These are phyloP conservation scores for Thielaviopsis ethacetica DNA, from an alignment of 2,329 filamentous ascomycete genomes.

Conservation along the genomic window DNA sequence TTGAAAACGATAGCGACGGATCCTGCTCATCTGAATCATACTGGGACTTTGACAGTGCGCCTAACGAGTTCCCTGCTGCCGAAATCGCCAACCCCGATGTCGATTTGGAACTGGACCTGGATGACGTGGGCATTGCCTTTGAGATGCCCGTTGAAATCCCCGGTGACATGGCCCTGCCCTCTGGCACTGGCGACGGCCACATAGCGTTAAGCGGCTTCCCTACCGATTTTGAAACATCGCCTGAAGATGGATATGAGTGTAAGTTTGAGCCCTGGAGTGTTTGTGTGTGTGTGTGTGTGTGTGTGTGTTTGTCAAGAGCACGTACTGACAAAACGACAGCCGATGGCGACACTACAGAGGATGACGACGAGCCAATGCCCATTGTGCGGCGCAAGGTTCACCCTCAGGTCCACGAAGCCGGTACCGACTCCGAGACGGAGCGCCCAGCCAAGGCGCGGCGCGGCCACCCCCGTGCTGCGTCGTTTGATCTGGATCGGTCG, in stretches of 20 bases:
- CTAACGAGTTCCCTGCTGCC: conserved; percentile 22
- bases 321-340: conserved; percentile 20
- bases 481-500: conserved; percentile 36
- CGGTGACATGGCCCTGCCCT: conserved; percentile 15
- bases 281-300: too few species aligned
- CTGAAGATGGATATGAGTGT: conserved; percentile 38
- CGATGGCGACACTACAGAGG: conserved; percentile 44
- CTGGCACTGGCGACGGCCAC: conserved; percentile 15
- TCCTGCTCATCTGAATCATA: conserved; percentile 41
- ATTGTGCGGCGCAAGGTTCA: conserved; percentile 31
- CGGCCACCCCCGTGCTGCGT: conserved; percentile 37
- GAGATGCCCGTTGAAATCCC: conserved; percentile 27
- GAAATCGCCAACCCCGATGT: conserved; percentile 25
- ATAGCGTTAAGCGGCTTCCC: conserved; percentile 11
- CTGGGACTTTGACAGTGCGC: conserved; percentile 41
- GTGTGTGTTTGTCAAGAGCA: too few species aligned
- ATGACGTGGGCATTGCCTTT: conserved; percentile 14
- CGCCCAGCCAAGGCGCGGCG: conserved; percentile 15
- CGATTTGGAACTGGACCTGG: conserved; percentile 18
- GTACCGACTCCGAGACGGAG: conserved; percentile 30
- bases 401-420: conserved; percentile 23
- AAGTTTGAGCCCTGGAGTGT: conserved; percentile 10
- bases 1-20: conserved; percentile 50
- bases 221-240: conserved; percentile 19
- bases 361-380: conserved; percentile 36